Percentiles rank a stretch among this genome's conserved stretches.
Evolutionary conservation across 1,284 basidiomycete genomes (phyloP).

Genomic region (Heterobasidion occidentale): DNA sequence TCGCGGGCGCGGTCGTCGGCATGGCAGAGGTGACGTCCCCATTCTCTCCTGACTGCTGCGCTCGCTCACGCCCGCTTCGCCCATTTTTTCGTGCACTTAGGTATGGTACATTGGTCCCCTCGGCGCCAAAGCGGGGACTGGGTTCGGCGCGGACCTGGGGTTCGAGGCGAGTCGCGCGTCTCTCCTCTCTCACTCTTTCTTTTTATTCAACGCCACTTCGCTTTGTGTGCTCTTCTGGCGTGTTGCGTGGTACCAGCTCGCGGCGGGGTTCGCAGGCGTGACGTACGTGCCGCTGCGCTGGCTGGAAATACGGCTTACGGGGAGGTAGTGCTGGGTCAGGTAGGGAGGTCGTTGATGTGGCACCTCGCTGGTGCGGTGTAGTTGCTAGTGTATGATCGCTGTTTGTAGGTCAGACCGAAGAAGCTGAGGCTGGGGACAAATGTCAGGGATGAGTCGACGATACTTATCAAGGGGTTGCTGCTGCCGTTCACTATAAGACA

Average conservation of each 20-base stretch:
- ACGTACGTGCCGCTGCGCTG: neutral
- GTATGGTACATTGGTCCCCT: neutral
- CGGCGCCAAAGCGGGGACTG: neutral
- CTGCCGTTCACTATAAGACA: too few relatives aligned
- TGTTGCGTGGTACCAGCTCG: neutral
- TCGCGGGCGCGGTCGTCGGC: neutral
- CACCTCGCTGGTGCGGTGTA: too few relatives aligned
- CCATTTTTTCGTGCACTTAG: neutral
- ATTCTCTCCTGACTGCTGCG: too few relatives aligned
- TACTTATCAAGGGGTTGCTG: too few relatives aligned
- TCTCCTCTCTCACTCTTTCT: neutral
- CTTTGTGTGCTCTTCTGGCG: neutral
- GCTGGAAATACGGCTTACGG: neutral
- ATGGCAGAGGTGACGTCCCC: neutral
- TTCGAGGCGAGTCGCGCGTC: neutral
- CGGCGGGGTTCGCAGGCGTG: neutral
- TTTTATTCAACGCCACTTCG: neutral
- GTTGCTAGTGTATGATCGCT: too few relatives aligned
- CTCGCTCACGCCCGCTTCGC: neutral
- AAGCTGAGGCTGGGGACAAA: too few relatives aligned
- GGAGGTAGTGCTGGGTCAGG: neutral
- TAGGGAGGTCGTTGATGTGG: too few relatives aligned
- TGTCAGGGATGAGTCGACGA: too few relatives aligned
- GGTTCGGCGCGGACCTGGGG: neutral
- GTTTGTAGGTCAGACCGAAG: too few relatives aligned